These are phyloP conservation scores for Trichosporon sp. DNA, from an alignment of 1,284 basidiomycete species.

Conservation along the genomic window DNA sequence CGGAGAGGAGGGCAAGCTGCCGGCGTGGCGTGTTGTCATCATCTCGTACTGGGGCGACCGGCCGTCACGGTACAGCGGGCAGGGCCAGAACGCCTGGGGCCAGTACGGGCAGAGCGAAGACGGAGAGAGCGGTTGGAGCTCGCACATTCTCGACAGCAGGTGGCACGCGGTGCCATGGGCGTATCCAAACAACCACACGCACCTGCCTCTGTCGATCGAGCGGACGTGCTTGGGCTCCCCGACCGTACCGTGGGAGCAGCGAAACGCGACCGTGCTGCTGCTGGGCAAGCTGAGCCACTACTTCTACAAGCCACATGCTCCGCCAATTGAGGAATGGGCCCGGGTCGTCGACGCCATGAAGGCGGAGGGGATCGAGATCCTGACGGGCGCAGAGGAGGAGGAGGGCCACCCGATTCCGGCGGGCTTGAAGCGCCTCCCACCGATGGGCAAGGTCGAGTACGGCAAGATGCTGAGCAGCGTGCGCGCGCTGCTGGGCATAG, in stretches of 20 bases:
- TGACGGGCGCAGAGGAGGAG: slow-evolving; percentile 41
- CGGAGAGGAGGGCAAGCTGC: slow-evolving; percentile 45
- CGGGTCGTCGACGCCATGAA: not conserved
- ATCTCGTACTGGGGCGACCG: slow-evolving; percentile 24
- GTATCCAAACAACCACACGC: slow-evolving; percentile 39
- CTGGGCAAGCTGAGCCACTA: slow-evolving; percentile 41
- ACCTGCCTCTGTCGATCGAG: slow-evolving; percentile 51
- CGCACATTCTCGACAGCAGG: slow-evolving; percentile 48
- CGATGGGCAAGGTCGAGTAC: slow-evolving; percentile 39
- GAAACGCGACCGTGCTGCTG: slow-evolving; percentile 44
- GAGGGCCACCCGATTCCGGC: slow-evolving; percentile 42
- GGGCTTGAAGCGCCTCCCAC: slow-evolving; percentile 38
- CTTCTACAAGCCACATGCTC: slow-evolving; percentile 29
- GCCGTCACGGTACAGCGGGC: slow-evolving; percentile 31
- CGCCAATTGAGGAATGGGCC: slow-evolving; percentile 21
- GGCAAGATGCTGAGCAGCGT: slow-evolving; percentile 40
- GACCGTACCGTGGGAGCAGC: slow-evolving; percentile 35
- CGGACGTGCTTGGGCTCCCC: slow-evolving; percentile 42
- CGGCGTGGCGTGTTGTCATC: slow-evolving; percentile 46
- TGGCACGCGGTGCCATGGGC: slow-evolving; percentile 50
- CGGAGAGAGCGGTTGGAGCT: slow-evolving; percentile 39
- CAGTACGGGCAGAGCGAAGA: slow-evolving; percentile 42
- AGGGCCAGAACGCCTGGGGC: slow-evolving; percentile 9
- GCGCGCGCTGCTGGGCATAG: slow-evolving; percentile 50
- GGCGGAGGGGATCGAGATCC: slow-evolving; percentile 35